Evolutionary conservation across 2,329 filamentous ascomycete species (phyloP).

Genomic region (Colletotrichum neosansevieriae): DNA sequence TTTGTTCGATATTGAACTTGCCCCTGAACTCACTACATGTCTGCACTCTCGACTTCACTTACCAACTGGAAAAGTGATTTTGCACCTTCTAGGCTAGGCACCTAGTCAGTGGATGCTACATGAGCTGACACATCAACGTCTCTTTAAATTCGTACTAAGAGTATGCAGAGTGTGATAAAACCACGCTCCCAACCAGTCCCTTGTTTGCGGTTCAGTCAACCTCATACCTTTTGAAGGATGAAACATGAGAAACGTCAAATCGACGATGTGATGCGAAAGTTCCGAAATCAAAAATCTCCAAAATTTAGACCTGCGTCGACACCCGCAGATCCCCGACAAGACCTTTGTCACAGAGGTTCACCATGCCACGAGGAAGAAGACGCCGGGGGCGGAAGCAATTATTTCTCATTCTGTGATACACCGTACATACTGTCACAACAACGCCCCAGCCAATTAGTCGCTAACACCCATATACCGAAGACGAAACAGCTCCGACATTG

Average conservation of each 20-base stretch:
- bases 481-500: too few relatives aligned
- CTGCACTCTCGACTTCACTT: too few relatives aligned
- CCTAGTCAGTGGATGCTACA: neutral
- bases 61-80: neutral
- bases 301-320: neutral
- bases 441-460: neutral
- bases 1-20: too few relatives aligned
- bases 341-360: neutral
- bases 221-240: too few relatives aligned
- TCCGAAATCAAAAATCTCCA: neutral
- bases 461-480: neutral
- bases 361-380: neutral
- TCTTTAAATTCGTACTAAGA: neutral
- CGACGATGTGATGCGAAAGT: too few relatives aligned
- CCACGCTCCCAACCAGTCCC: neutral
- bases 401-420: slow-evolving; percentile 18
- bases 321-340: neutral
- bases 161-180: neutral
- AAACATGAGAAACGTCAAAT: neutral
- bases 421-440: slow-evolving; percentile 8
- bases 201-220: too few relatives aligned
- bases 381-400: neutral
- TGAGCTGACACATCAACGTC: neutral
- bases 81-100: neutral
- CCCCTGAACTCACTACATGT: too few relatives aligned